Percentiles rank a stretch among this genome's conserved stretches.
phyloP scores from a whole-genome alignment of 495 filamentous ascomycete genomes.

The Neurospora hispaniola region DNA sequence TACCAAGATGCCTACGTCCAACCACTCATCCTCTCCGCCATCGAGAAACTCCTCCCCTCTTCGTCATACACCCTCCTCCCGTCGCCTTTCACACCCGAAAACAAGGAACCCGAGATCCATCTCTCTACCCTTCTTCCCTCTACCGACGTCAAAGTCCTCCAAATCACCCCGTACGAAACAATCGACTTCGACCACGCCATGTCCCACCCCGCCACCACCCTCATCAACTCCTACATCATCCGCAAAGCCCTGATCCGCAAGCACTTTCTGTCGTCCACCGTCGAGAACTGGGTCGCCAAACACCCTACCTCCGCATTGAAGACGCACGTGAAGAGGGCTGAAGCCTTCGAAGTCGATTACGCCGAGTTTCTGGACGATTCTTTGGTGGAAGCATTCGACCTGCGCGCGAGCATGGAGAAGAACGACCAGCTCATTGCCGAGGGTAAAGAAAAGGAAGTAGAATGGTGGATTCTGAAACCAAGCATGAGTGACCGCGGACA shows the following conservation, averaged over 20 bases:
- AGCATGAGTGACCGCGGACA: conserved; percentile 95
- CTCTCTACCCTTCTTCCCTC: conserved; percentile 21
- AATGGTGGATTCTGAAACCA: conserved; percentile 98
- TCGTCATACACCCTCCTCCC: conserved; percentile 23
- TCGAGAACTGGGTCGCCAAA: conserved; percentile 72
- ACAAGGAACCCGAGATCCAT: conserved; percentile 15
- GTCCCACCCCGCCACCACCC: conserved; percentile 44
- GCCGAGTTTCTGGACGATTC: conserved; percentile 95
- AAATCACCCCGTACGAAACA: conserved; percentile 78
- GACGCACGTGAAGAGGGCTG: conserved; percentile 58
- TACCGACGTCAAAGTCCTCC: conserved; percentile 47
- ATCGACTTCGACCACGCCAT: conserved; percentile 70
- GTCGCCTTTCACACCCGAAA: conserved; percentile 10
- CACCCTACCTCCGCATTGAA: conserved; percentile 58
- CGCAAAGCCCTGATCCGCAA: conserved; percentile 97
- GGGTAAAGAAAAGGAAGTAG: conserved; percentile 17
- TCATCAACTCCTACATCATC: conserved; percentile 79
- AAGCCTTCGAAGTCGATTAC: conserved; percentile 88
- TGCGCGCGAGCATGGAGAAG: conserved; percentile 60
- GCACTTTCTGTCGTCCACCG: conserved; percentile 76
- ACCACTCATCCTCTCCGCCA: conserved; percentile 62
- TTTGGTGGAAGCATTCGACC: conserved; percentile 75
- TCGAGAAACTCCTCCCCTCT: conserved; percentile 49
- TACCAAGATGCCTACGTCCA: conserved; percentile 84
- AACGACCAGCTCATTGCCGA: conserved; percentile 36